These are phyloP conservation scores for Metarhizium sp. DNA, from an alignment of 2,329 filamentous ascomycete species.

Conservation along the genomic window DNA sequence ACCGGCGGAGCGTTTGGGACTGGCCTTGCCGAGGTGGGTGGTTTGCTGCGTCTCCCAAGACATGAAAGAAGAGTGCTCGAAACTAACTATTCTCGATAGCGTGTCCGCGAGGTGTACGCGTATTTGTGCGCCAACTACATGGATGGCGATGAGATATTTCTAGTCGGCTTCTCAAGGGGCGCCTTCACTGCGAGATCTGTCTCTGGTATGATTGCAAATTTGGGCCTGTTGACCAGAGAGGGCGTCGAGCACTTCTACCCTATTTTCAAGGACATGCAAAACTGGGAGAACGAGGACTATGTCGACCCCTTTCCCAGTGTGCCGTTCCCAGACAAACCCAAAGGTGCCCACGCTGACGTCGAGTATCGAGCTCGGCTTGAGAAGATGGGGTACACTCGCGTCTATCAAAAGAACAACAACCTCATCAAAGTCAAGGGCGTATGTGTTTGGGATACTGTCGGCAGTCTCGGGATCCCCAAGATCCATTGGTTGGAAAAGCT, in stretches of 20 bases:
- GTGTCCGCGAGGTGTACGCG: constrained; percentile 51
- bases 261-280: constrained; percentile 47
- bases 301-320: constrained; percentile 35
- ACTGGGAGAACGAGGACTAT: constrained; percentile 37
- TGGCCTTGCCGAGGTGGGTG: constrained; percentile 40
- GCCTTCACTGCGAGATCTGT: constrained; percentile 50
- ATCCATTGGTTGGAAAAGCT: constrained; percentile 35
- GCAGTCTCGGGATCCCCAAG: constrained; percentile 35
- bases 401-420: constrained; percentile 28
- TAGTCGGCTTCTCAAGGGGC: constrained; percentile 48
- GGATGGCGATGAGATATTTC: constrained; percentile 46
- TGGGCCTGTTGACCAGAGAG: constrained; percentile 43
- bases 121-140: constrained; percentile 55
- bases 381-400: constrained; percentile 33
- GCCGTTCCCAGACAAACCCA: constrained; percentile 41
- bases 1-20: constrained; percentile 46
- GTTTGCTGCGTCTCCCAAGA: neutral
- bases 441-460: constrained; percentile 39
- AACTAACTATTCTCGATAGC: constrained; percentile 19
- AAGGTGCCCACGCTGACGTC: constrained; percentile 29
- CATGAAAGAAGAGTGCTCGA: no score
- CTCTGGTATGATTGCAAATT: constrained; percentile 39
- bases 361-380: constrained; percentile 35
- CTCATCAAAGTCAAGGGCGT: constrained; percentile 35
- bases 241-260: constrained; percentile 46